Conservation (phyloP, 805 yeast species). For the Saccharomycopsis sp. region DNA sequence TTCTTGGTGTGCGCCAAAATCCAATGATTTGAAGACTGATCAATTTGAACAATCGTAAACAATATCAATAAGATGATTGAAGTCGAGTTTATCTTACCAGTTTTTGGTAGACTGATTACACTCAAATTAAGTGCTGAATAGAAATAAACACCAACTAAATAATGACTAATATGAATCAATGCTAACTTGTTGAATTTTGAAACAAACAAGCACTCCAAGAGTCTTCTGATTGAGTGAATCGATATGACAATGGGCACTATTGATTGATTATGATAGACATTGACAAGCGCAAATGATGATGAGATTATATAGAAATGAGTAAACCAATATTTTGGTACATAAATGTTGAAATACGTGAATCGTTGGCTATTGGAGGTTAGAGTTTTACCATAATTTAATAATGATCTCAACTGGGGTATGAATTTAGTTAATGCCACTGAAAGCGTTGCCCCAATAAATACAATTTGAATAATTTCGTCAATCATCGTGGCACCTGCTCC, state of each 20-base stretch:
- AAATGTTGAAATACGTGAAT: conserved; percentile 25
- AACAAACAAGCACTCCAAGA: conserved; percentile 46
- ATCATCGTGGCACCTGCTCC: too few relatives aligned
- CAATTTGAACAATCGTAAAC: conserved; percentile 30
- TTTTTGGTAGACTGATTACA: conserved; percentile 19
- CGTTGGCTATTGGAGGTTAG: conserved; percentile 11
- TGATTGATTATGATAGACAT: neutral
- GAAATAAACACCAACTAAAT: conserved; percentile 55
- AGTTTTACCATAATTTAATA: conserved; percentile 43
- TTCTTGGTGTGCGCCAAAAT: conserved; percentile 42
- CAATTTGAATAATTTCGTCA: neutral
- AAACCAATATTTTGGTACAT: conserved; percentile 60
- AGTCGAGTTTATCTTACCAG: neutral
- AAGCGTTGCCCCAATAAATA: conserved; percentile 1
- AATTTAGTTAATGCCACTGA: conserved; percentile 31
- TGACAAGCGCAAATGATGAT: conserved; percentile 26
- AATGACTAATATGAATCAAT: conserved; percentile 60
- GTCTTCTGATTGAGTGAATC: conserved; percentile 51
- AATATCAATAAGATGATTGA: conserved; percentile 17
- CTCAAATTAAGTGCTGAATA: conserved; percentile 40
- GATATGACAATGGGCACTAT: conserved; percentile 26
- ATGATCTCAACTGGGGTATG: conserved; percentile 28
- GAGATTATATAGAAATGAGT: conserved; percentile 53
- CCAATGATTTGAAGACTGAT: conserved; percentile 34
- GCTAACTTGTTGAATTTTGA: conserved; percentile 41